Evolutionary conservation across 2,329 filamentous ascomycete species (phyloP).

Genomic region (Botrytis medusae): DNA sequence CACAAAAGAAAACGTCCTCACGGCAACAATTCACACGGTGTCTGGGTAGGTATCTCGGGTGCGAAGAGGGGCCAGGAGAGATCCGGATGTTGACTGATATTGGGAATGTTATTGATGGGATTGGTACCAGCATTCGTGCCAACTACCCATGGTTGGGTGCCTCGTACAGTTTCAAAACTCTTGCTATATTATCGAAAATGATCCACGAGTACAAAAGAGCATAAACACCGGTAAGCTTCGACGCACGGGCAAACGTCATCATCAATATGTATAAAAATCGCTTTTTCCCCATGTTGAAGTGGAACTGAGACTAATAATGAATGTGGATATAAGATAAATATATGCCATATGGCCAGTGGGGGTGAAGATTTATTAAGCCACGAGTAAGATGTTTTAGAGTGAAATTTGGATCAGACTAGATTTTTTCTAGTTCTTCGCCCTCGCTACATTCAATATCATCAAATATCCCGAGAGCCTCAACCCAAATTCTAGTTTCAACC

Average conservation of each 20-base stretch:
- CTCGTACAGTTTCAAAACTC: neutral
- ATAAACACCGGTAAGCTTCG: neutral
- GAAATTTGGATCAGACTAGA: neutral
- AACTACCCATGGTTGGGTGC: neutral
- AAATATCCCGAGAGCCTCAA: neutral
- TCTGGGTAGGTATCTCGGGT: neutral
- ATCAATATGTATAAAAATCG: neutral
- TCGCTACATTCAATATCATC: neutral
- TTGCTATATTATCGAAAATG: neutral
- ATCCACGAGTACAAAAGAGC: neutral
- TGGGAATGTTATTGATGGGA: neutral
- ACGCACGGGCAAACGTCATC: slow-evolving; percentile 9
- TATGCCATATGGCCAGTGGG: slow-evolving; percentile 1
- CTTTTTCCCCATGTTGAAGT: slow-evolving; percentile 6
- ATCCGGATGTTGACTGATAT: neutral
- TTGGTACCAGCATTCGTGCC: neutral
- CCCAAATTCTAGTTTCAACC: neutral
- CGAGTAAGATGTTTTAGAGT: neutral
- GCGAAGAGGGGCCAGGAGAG: neutral
- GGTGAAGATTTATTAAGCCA: neutral
- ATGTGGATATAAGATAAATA: neutral
- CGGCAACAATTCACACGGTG: neutral
- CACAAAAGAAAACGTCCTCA: neutral
- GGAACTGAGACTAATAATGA: slow-evolving; percentile 1
- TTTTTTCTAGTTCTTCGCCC: neutral